A percentile compares a stretch with the other conserved stretches of the same genome.
phyloP scores from a whole-genome alignment of 108 stramenopile species.

The Skeletonema marinoi region DNA sequence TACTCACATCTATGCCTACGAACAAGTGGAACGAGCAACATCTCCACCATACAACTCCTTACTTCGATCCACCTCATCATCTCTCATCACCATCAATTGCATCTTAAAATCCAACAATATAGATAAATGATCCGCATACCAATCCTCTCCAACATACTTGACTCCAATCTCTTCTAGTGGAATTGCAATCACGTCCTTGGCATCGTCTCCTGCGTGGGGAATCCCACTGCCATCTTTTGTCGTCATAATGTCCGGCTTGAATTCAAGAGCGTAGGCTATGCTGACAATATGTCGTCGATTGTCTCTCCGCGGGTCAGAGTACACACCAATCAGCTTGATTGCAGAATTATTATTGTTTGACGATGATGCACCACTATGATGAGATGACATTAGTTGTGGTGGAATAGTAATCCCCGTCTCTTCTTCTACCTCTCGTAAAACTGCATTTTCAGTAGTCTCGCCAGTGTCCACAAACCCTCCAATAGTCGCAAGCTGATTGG shows the following conservation, averaged over 20 bases:
- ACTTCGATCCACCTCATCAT: constrained; percentile 4
- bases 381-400: background rate
- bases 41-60: background rate
- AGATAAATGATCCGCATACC: constrained; percentile 59
- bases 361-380: background rate
- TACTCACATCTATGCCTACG: background rate
- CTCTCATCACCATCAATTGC: constrained; percentile 6
- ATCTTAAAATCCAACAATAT: constrained; percentile 62
- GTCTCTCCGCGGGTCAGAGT: constrained; percentile 87
- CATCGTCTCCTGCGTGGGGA: constrained; percentile 86
- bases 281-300: constrained; percentile 70
- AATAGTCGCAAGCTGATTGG: constrained; percentile 81
- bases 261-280: constrained; percentile 61
- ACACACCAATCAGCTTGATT: constrained; percentile 71
- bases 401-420: constrained; percentile 71
- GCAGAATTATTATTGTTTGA: constrained; percentile 11
- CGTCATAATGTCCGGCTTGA: constrained; percentile 19
- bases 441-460: constrained; percentile 74
- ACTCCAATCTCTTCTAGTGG: constrained; percentile 61
- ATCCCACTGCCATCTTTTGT: constrained; percentile 32
- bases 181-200: constrained; percentile 69
- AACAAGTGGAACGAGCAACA: constrained; percentile 31
- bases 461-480: constrained; percentile 86
- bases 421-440: constrained; percentile 75
- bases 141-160: constrained; percentile 47